Base-by-base conservation (phyloP, 2,329 filamentous ascomycete genomes). In the Diplodia mutila region DNA sequence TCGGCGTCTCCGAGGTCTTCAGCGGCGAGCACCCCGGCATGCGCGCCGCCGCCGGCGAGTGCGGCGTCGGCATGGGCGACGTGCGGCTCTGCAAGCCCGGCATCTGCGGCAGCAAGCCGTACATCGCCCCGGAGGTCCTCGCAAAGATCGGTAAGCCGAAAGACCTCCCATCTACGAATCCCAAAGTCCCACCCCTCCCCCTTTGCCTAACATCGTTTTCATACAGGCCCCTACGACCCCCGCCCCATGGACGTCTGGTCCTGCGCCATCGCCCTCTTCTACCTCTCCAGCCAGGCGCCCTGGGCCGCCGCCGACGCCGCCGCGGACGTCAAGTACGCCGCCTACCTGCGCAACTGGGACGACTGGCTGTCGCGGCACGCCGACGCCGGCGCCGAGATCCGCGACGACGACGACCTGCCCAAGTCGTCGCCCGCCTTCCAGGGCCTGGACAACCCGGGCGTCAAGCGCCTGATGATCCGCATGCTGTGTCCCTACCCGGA, bases 1-100 rank as follows among this genome's bases (percentile, higher is more conserved):
- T 97, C 80, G 93, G 93, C 65, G 91, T 94, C 16, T 93, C 92
- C 0, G 92, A 95, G 76, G 91, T 96, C 21, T 97, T 97, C 75
- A 87, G 85, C 65, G 93, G 92, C 48, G 77, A 89, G 61, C 92
- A 96, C 77, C 93, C 92, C 0, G 93, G 92, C 34, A 80, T 93
- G 49, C 86, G 91, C 69, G 87, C 90, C 73, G 86, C 91, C 14
- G 88, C 88, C 63, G 91, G 91, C 66, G 85, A 91, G 74, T 94
- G 91, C 77, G 91, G 90, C 57, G 86, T 86, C 74, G 86, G 89
- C 71, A 92, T 94, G 87, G 85, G 85, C 32, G 87, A 90, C 5
- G 77, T 92, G 9, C 88, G 91, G 48, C 83, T 90, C 39, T 95
- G 91, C 77, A 83, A 86, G 52, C 91, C 93, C 4, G 93, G 92